These are phyloP conservation scores for Dactylellina leptospora DNA, from an alignment of 2,329 filamentous ascomycete species.

Conservation along the genomic window DNA sequence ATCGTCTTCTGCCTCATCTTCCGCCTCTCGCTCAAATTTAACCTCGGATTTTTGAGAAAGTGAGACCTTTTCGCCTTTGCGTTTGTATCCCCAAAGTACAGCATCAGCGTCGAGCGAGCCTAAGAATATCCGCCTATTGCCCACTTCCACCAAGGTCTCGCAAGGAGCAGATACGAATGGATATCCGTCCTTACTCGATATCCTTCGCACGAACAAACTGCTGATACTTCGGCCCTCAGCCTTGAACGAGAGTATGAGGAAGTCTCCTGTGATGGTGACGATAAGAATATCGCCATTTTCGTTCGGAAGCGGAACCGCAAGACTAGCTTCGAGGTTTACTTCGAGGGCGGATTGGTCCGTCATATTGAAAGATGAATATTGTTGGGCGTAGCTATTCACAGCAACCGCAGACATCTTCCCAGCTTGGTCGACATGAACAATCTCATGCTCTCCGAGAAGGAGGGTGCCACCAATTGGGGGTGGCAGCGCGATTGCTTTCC, in stretches of 20 bases:
- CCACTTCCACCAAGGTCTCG: conserved; percentile 75
- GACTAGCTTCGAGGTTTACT: conserved; percentile 81
- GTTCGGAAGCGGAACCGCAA: conserved; percentile 77
- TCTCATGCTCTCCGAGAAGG: conserved; percentile 84
- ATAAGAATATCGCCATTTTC: conserved; percentile 86
- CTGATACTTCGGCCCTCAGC: conserved; percentile 92
- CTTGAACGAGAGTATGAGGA: conserved; percentile 80
- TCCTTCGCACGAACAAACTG: conserved; percentile 75
- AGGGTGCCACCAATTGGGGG: conserved; percentile 87
- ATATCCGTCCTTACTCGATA: conserved; percentile 72
- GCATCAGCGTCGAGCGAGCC: conserved; percentile 88
- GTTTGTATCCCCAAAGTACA: conserved; percentile 77
- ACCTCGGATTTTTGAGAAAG: conserved; percentile 67
- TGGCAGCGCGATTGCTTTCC: conserved; percentile 81
- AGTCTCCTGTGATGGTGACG: conserved; percentile 76
- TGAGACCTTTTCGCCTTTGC: conserved; percentile 56
- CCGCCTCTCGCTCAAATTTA: conserved; percentile 69
- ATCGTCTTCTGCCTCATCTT: conserved; percentile 69
- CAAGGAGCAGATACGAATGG: conserved; percentile 68
- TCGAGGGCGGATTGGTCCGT: conserved; percentile 83
- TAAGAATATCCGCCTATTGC: conserved; percentile 77
- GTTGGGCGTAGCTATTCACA: conserved; percentile 87
- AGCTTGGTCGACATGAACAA: conserved; percentile 95
- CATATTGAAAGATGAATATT: conserved; percentile 79
- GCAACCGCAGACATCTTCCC: conserved; percentile 92